Evolutionary conservation across 768 basidiomycete genomes (phyloP), one percentile per base, ranked within the genome.

Genomic region (Boletus sp.): DNA sequence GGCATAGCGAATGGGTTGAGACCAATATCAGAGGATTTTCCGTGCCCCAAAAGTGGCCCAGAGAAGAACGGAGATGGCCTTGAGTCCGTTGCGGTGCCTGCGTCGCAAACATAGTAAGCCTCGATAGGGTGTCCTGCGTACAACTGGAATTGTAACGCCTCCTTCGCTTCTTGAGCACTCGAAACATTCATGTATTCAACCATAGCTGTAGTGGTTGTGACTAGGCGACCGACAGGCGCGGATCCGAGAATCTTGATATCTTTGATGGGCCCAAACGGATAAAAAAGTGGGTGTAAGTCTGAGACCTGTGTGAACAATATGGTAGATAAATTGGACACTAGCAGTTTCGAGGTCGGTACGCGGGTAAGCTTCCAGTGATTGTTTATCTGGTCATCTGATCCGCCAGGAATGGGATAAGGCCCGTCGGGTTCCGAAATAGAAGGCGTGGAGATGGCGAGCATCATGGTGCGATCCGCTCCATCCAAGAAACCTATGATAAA

Each of bases 401-500:
- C 67, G 29, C 55, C 45, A 24, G 52, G 40, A n/a, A 65, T 61
- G 24, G 66, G 62, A 50, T 62, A 51, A 51, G 69, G 73, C 33
- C 64, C 55, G 17, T 67, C 59, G 1, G 66, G 47, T 40, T 65
- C 60, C 69, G 66, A 61, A 59, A 71, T 67, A 50, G 77, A 57
- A 48, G 74, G 70, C 8, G 70, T 69, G 20, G 81, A 78, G 33
- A 78, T 65, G 36, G 87, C 78, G 28, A 89, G 76, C 39, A 84
- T 76, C 69, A 87, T 76, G 7, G 83, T 77, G 45, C 92, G 87
- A 73, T 92, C 90, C 14, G 86, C 90, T 18, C 90, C 89, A 65
- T 92, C 90, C 57, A 92, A 76, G 64, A 91, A 91, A 20, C 89
- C 90, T 90, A 30, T 14, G 8, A 58, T 5, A 29, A 18, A 58